Percentiles rank a stretch among this genome's conserved stretches.
Evolutionary conservation across 2,329 filamentous ascomycete species (phyloP).

Genomic region (Elsinoe necatrix): DNA sequence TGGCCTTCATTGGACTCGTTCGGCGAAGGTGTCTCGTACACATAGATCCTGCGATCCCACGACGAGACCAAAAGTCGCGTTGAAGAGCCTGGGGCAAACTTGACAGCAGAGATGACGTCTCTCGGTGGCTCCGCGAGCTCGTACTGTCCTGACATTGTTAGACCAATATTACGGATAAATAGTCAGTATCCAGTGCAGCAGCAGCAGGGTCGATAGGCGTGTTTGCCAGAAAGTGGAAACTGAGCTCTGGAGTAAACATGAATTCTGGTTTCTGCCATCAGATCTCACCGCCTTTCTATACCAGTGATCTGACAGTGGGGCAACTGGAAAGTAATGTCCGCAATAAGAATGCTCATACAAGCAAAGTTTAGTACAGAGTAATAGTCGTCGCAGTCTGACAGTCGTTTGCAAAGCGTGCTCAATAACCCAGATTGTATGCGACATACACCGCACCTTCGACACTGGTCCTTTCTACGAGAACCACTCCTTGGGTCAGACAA

Average conservation of each 20-base stretch:
- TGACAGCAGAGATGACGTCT: conserved; percentile 79
- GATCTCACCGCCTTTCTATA: conserved; percentile 9
- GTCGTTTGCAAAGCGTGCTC: no score
- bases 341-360: background rate
- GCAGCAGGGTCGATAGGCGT: background rate
- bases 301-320: conserved; percentile 2
- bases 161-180: background rate
- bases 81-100: conserved; percentile 71
- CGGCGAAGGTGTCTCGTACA: conserved; percentile 62
- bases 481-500: no score
- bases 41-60: conserved; percentile 87
- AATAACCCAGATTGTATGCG: no score
- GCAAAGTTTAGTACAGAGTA: no score
- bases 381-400: no score
- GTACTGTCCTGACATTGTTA: conserved; percentile 19
- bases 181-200: background rate
- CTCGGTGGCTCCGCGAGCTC: conserved; percentile 72
- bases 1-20: conserved; percentile 45
- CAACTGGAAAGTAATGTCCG: background rate
- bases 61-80: conserved; percentile 79
- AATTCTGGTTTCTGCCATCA: background rate
- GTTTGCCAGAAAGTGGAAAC: background rate
- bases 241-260: background rate
- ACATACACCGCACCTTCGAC: no score
- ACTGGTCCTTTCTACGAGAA: no score